Evolutionary conservation across 2,329 filamentous ascomycete species (phyloP).

Genomic region (Elsinoe perseae): DNA sequence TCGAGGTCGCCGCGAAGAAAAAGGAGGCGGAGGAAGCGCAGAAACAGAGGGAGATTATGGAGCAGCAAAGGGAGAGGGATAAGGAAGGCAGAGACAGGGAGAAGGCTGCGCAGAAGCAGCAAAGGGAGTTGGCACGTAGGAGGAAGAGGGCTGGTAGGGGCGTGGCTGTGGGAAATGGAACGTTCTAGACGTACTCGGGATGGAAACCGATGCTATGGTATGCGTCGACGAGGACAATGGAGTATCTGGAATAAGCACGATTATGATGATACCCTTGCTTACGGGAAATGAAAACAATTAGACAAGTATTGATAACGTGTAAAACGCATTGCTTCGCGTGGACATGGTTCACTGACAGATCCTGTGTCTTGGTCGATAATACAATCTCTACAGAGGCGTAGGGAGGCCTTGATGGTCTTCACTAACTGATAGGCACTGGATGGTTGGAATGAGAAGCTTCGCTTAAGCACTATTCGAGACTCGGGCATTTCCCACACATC

Average conservation of each 20-base stretch:
- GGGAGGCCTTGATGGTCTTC: too few species aligned
- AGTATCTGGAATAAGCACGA: background rate
- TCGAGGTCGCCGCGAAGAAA: conserved; percentile 29
- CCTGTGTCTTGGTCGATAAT: too few species aligned
- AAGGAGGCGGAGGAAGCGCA: conserved; percentile 31
- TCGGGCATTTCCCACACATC: too few species aligned
- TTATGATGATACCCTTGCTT: background rate
- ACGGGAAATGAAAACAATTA: background rate
- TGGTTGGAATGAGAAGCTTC: too few species aligned
- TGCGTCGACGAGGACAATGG: background rate
- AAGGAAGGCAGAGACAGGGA: conserved; percentile 24
- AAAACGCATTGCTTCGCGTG: too few species aligned
- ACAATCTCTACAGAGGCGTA: too few species aligned
- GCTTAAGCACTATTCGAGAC: too few species aligned
- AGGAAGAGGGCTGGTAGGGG: conserved; percentile 20
- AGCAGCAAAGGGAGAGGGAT: conserved; percentile 27
- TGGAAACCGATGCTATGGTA: background rate
- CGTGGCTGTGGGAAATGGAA: conserved; percentile 21
- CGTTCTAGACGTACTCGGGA: conserved; percentile 12
- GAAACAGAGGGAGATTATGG: conserved; percentile 27
- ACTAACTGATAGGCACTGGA: background rate
- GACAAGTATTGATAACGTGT: too few species aligned
- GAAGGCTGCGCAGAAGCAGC: conserved; percentile 27
- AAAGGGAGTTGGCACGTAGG: conserved; percentile 22
- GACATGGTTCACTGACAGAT: too few species aligned